Percentiles rank a stretch among this genome's conserved stretches.
Conservation (phyloP, 768 basidiomycete genomes). For the Mycena pura region DNA sequence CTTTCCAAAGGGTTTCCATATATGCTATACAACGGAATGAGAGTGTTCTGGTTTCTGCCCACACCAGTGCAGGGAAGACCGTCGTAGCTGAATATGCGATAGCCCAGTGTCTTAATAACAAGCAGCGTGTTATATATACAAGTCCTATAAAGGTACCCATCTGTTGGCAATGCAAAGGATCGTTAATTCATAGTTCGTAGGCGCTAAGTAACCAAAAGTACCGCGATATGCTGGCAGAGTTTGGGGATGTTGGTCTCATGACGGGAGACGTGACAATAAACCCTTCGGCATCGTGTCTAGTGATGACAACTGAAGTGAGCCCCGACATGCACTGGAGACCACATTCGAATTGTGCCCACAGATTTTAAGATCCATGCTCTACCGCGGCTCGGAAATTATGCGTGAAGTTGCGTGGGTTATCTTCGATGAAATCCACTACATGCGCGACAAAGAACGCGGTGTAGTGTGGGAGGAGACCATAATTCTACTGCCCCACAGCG, state of each 20-base stretch:
- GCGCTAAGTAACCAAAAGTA: slow-evolving; percentile 99
- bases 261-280: slow-evolving; percentile 99
- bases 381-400: slow-evolving; percentile 98
- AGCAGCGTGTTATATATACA: slow-evolving; percentile 97
- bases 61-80: slow-evolving; percentile 99
- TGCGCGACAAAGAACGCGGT: slow-evolving; percentile 99
- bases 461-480: slow-evolving; percentile 99
- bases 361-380: slow-evolving; percentile 99
- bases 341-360: slow-evolving; percentile 37
- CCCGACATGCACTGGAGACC: not conserved
- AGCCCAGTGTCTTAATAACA: slow-evolving; percentile 91
- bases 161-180: slow-evolving; percentile 28
- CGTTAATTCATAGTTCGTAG: slow-evolving; percentile 49
- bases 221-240: slow-evolving; percentile 95
- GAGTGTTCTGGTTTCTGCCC: slow-evolving; percentile 96
- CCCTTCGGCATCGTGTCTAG: slow-evolving; percentile 93
- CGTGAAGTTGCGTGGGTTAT: slow-evolving; percentile 99
- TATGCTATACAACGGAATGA: slow-evolving; percentile 97
- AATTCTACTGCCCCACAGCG: slow-evolving; percentile 93
- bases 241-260: slow-evolving; percentile 98
- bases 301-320: slow-evolving; percentile 97
- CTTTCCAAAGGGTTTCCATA: slow-evolving; percentile 95
- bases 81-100: slow-evolving; percentile 99
- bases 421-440: slow-evolving; percentile 99
- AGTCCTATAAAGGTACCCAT: slow-evolving; percentile 95